Evolutionary conservation across 2,329 filamentous ascomycete species (phyloP), one percentile per base, ranked within the genome.

Genomic region (Trichophyton equinum): DNA sequence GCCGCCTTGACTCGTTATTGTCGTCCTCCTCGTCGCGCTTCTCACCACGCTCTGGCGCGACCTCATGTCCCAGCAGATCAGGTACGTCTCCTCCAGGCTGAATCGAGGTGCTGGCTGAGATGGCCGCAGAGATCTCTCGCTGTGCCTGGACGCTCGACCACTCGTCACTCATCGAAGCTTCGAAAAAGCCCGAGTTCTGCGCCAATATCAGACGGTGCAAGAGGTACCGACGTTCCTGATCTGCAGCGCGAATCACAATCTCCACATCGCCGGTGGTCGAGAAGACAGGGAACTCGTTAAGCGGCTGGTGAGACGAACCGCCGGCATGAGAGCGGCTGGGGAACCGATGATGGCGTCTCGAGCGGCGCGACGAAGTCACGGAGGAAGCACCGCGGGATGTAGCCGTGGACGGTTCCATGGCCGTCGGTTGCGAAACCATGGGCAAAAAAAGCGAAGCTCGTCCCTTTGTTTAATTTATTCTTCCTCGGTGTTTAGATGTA

Each of bases 241-340:
- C 66, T 59, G 87, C 82, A 13, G 83, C 81, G 69, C 81, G 82
- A 68, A 96, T 82, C 60, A 92, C 71, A 64, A 97, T 91, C 75
- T 97, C 92, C 69, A 96, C 90, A 74, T 97, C 91, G 70, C 92
- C 92, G 42, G 88, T 92, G 68, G 91, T 86, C 57, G 85, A 85
- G 74, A 96, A 97, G 70, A 95, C 78, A 22, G 92, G 92, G 68
- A 96, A 97, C 72, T 96, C 91, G 72, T 96, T 96, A 70, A 88
- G 87, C 47, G 88, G 82, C 25, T 84, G 76, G 69, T 86, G 85
- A 18, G 83, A 82, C 38, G 80, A 77, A 63, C 86, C 86, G 62
- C 89, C 89, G 68, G 87, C 84, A 71, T 94, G 88, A 56, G 89
- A 94, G 64, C 89, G 86, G 58, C 63, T 60, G 71, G 87, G 86